Evolutionary conservation across 202 grass and related monocot genomes (phyloP).

Genomic region (Elaeis oleifera): DNA sequence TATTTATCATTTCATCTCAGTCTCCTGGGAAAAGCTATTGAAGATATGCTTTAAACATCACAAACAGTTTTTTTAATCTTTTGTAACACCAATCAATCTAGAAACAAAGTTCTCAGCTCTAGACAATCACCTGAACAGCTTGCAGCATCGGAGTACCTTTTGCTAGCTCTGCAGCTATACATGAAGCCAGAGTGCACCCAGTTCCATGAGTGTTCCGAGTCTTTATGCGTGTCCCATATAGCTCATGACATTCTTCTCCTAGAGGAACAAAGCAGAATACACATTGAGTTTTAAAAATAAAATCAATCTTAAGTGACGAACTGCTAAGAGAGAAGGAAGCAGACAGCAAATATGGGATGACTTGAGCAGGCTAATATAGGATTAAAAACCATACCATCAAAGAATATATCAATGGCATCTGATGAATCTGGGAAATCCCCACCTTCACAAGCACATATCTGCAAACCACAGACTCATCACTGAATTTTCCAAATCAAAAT

Average conservation of each 20-base stretch:
- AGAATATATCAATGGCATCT: conserved; percentile 71
- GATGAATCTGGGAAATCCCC: conserved; percentile 60
- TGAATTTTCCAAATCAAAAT: neutral
- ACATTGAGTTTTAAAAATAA: neutral
- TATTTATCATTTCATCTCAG: no score
- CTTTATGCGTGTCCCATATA: conserved; percentile 56
- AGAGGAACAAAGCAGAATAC: conserved; percentile 4
- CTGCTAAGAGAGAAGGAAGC: neutral
- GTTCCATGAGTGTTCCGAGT: conserved; percentile 86
- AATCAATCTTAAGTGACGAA: neutral
- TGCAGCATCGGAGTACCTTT: conserved; percentile 70
- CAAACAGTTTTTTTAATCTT: no score
- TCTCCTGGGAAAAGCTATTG: no score
- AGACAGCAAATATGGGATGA: conserved; percentile 1
- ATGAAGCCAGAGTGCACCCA: conserved; percentile 93
- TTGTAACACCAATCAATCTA: no score
- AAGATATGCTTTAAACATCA: no score
- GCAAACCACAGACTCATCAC: conserved; percentile 23
- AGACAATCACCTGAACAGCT: conserved; percentile 53
- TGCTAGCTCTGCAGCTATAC: conserved; percentile 78
- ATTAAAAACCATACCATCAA: conserved; percentile 56
- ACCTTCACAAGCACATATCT: conserved; percentile 95
- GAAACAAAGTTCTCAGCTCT: no score
- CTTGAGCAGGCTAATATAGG: neutral
- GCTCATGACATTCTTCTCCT: conserved; percentile 71